Evolutionary conservation across 139 green algal genomes (phyloP), one percentile per base, ranked within the genome.

Genomic region (Pseudopediastrum boryanum): DNA sequence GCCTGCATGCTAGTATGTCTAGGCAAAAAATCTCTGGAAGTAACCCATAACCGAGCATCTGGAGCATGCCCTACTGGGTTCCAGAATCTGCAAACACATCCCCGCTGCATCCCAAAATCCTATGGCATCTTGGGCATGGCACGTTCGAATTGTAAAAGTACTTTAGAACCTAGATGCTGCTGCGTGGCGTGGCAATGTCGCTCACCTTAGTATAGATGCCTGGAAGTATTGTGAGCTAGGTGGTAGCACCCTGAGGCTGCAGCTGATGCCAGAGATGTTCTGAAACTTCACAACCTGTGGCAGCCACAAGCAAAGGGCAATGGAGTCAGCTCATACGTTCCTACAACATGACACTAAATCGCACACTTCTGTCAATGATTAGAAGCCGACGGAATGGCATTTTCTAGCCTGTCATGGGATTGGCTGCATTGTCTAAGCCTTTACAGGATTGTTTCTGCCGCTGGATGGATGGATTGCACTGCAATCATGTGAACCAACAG

Each of bases 171-270:
- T 25, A 25, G 8, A 25, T 64, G 48, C 48, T 58, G 16, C 31
- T 38, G 33, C 8, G 8, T 7, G n/a, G n/a, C n/a, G n/a, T n/a
- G n/a, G n/a, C n/a, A n/a, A 10, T 27, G 16, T 38, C 63, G 13
- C 71, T 5, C 43, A 63, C 73, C 59, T 80, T 36, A 81, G 84
- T 67, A 90, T 67, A 2, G 84, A 88, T 54, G 88, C 82, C 64
- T 87, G 83, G 81, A 93, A 93, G 79, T 90, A 92, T 61, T 89
- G 79, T 10, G 79, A 85, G 31, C 82, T 77, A 21, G 89, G 85
- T 10, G 89, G 89, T 39, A 92, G 75, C 43, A 91, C 9, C 50
- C 86, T 72, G 46, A 92, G 65, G 19, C 67, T 71, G 5, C 86
- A 78, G 27, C 64, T 80, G 2, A 91, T 76, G 48, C 12, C 29